Base-by-base conservation (phyloP, 2,329 filamentous ascomycete species). In the Fusarium kyushuense region DNA sequence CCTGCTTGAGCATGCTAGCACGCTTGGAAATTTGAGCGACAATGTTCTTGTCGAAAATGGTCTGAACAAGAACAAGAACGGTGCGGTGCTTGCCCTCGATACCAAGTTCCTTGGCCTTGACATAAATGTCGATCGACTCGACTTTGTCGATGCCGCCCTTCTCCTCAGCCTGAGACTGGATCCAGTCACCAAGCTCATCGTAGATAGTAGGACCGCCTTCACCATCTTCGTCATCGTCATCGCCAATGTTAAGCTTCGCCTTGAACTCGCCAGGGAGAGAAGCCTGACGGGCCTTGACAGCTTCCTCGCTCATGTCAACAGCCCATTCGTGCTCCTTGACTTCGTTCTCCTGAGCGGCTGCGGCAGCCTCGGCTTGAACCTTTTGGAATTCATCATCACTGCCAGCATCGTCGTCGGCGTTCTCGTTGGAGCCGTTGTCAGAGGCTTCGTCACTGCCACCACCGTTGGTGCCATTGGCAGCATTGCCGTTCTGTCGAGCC, bases 41-140 rank as follows among this genome's bases (percentile, higher is more conserved):
- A 70, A 98, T 94, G 79, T 93, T 91, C 76, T 97, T 90, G 79
- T 97, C 90, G 79, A 99, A 99, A 73, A 99, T 86, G 71, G 93
- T 95, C 85, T 97, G 94, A 48, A 94, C 93, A 43, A 99, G 89
- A 61, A 99, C 94, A 58, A 94, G 87, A 57, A 97, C 86, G 48
- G 94, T 97, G 82, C 92, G 94, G 85, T 97, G 92, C 89, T 98
- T 99, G 82, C 82, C 81, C 83, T 97, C 95, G 70, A 99, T 96
- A 74, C 94, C 94, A 58, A 98, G 86, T 75, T 98, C 96, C 84
- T 97, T 96, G 70, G 95, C 95, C 87, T 99, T 98, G 82, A 96
- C 84, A 81, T 97, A 98, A 78, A 99, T 93, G 38, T 94, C 91
- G 71, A 98, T 87, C 76, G 96, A 94, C 76, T 93, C 90, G 70